Conservation (phyloP, 2,329 filamentous ascomycete species). For the Pezicula radicicola region DNA sequence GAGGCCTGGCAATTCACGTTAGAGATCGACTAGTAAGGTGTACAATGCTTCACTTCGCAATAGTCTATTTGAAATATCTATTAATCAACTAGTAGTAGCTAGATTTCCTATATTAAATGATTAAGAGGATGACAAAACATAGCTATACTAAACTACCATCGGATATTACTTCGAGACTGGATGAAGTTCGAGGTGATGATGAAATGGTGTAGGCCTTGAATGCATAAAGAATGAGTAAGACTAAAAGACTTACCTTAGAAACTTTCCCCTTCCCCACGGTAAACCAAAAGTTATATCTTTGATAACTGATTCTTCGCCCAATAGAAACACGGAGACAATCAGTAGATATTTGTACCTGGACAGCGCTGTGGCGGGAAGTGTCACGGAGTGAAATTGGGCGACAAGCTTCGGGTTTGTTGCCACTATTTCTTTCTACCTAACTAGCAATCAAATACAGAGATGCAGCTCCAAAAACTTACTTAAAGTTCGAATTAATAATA, state of each 20-base stretch:
- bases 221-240: neutral
- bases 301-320: conserved; percentile 53
- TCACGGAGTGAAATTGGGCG: neutral
- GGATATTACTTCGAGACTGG: conserved; percentile 65
- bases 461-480: no score
- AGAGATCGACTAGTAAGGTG: no score
- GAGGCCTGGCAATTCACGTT: no score
- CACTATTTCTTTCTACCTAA: no score
- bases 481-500: no score
- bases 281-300: conserved; percentile 32
- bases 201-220: conserved; percentile 56
- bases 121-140: conserved; percentile 89
- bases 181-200: conserved; percentile 73
- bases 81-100: no score
- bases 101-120: conserved; percentile 64
- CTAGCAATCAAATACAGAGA: no score
- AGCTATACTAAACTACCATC: conserved; percentile 83
- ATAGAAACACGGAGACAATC: neutral
- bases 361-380: neutral
- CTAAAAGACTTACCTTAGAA: conserved; percentile 23
- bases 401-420: neutral
- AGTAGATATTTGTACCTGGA: neutral
- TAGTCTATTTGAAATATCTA: no score
- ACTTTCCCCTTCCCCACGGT: conserved; percentile 28
- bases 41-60: no score